A percentile compares a stretch with the other conserved stretches of the same genome.
phyloP scores from a whole-genome alignment of 2,329 filamentous ascomycete species.

The Fusarium citri region DNA sequence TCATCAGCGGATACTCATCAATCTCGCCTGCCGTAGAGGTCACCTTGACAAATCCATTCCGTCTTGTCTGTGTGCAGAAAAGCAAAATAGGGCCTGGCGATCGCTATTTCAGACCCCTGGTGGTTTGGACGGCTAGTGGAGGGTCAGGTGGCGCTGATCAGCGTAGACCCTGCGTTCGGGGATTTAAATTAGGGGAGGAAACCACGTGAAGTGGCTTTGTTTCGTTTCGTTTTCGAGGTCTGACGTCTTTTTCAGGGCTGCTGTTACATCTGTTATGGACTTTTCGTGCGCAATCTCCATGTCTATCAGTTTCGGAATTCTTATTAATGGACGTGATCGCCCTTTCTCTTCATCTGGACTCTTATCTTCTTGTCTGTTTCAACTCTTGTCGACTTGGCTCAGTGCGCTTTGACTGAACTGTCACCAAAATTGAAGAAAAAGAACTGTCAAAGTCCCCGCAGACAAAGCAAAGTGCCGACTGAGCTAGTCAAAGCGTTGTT shows the following conservation, averaged over 20 bases:
- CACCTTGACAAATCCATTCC: not conserved
- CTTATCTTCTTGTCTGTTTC: not conserved
- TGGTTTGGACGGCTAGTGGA: not conserved
- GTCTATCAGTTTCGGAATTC: not conserved
- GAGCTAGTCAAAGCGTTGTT: not conserved
- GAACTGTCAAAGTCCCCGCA: not conserved
- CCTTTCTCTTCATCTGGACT: not conserved
- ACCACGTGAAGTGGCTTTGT: not conserved
- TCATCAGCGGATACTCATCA: conserved; percentile 7
- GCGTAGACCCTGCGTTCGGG: not conserved
- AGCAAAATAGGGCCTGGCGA: conserved; percentile 19
- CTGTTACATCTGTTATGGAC: not conserved
- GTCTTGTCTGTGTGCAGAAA: not conserved
- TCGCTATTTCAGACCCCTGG: conserved; percentile 30
- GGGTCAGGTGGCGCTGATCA: conserved; percentile 18
- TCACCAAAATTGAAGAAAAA: not conserved
- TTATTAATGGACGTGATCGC: not conserved
- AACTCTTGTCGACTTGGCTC: not conserved
- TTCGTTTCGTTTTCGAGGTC: conserved; percentile 16
- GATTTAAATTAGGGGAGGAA: conserved; percentile 15
- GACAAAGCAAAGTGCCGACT: not conserved
- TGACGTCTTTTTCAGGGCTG: conserved; percentile 5
- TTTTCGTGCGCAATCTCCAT: not conserved
- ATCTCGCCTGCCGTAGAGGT: conserved; percentile 7
- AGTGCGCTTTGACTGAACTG: not conserved